These are phyloP conservation scores for Pythium aquatile DNA, from an alignment of 352 stramenopile genomes.

Conservation along the genomic window DNA sequence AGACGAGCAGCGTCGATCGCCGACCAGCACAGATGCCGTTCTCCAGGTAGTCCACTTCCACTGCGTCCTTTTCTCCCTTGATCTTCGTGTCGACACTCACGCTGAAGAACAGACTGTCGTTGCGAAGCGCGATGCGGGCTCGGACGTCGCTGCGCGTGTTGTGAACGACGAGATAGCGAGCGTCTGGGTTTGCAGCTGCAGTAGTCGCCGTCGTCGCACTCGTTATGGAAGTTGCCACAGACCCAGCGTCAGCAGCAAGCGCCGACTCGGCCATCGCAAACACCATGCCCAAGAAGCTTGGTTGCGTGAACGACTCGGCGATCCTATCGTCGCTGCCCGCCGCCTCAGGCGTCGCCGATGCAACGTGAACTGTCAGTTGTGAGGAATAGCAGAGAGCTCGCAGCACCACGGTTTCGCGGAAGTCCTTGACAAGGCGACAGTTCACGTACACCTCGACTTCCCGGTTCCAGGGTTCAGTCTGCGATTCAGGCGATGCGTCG, in stretches of 20 bases:
- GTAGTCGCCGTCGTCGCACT: not conserved
- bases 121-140: constrained; percentile 70
- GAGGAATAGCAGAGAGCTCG: constrained; percentile 76
- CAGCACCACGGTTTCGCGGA: constrained; percentile 80
- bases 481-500: not conserved
- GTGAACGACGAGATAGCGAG: constrained; percentile 77
- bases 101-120: constrained; percentile 87
- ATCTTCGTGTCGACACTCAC: constrained; percentile 48
- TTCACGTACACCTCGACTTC: constrained; percentile 88
- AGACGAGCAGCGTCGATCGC: constrained; percentile 64
- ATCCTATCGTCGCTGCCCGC: constrained; percentile 30
- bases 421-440: constrained; percentile 87
- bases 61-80: constrained; percentile 32
- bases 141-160: constrained; percentile 70
- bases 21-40: constrained; percentile 69
- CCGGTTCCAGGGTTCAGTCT: constrained; percentile 60
- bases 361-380: constrained; percentile 72
- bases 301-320: constrained; percentile 42
- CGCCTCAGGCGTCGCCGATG: constrained; percentile 40
- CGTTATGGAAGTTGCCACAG: constrained; percentile 25
- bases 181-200: constrained; percentile 3
- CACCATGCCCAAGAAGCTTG: constrained; percentile 78
- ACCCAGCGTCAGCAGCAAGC: constrained; percentile 40
- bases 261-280: constrained; percentile 76
- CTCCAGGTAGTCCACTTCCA: constrained; percentile 64